A percentile compares a stretch with the other conserved stretches of the same genome.
Conservation (phyloP, 305 asterid species). For the Petunia hybrid region DNA sequence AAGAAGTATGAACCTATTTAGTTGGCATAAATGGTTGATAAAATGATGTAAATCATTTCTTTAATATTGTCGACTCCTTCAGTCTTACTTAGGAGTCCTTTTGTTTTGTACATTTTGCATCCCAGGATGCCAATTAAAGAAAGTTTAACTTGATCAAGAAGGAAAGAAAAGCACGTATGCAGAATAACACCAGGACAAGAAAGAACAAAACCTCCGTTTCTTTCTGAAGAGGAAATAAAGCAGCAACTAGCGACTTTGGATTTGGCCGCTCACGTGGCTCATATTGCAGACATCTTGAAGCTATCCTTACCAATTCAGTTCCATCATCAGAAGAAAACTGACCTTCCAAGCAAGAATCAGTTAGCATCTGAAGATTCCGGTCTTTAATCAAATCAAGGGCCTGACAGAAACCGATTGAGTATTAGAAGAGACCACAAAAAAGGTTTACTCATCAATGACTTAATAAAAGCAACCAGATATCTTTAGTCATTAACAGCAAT, state of each 20-base stretch:
- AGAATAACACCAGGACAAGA: constrained; percentile 22
- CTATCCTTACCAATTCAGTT: constrained; percentile 92
- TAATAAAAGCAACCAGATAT: neutral
- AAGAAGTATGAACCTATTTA: neutral
- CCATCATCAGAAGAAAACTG: constrained; percentile 91
- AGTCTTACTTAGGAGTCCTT: neutral
- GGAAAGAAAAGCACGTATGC: neutral
- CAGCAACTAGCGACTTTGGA: constrained; percentile 79
- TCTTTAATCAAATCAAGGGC: constrained; percentile 98
- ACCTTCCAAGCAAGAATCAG: constrained; percentile 98
- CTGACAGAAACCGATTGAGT: constrained; percentile 51
- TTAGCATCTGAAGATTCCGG: constrained; percentile 93
- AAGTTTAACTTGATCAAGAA: neutral
- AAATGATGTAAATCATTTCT: neutral
- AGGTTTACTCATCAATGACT: neutral
- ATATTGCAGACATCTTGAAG: constrained; percentile 91
- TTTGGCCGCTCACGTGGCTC: constrained; percentile 98
- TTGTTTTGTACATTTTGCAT: neutral
- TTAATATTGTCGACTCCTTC: neutral
- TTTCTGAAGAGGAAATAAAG: constrained; percentile 92
- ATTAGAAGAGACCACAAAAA: constrained; percentile 28
- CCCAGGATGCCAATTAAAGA: neutral
- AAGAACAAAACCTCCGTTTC: constrained; percentile 74
- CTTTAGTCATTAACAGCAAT: neutral
- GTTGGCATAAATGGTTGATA: neutral